Evolutionary conservation across 225 moss, liverwort and hornwort species (phyloP), one percentile per base, ranked within the genome.

Genomic region (Asterella californica): DNA sequence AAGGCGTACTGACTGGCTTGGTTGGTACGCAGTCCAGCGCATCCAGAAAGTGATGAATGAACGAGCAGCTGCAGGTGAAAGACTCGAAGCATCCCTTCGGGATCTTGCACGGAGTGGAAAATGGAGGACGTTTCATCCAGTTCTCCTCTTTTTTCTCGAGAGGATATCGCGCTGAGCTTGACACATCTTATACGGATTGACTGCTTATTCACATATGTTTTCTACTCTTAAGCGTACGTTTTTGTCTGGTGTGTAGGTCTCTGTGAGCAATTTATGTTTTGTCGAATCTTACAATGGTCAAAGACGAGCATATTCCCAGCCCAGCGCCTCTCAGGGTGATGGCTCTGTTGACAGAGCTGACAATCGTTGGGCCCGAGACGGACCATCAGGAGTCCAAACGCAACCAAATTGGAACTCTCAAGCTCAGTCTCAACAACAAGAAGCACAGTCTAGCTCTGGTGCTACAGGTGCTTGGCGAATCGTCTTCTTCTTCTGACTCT

Each of bases 81-180:
- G 89, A 65, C 84, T 91, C 68, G 91, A 97, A 78, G 89, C 90
- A 38, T 90, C 96, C 25, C 75, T 97, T 46, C 93, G 88, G 42
- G 96, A 97, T 57, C 90, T 93, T 15, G 87, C 90, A 38, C 91
- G 96, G 80, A 89, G 93, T 47, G 94, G 96, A 29, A 94, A 94
- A n/a, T n/a, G 27, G 49, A 24, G 18, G 49, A 65, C 45, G 2
- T 47, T 27, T 72, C 18, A 48, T 17, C 46, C 7, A 3, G 6
- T 52, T 10, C 52, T 52, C 52, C 14, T 1, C 17, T 6, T 12
- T 52, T 52, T 11, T 10, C 10, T 52, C 7, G 12, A 52, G 52
- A 52, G 10, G 52, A 52, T 52, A 52, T 6, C 12, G 1, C 52
- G 1, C 52, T 52, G 52, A 52, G 4, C 5, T n/a, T 52, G 52